Evolutionary conservation across 805 yeast genomes (phyloP), one percentile per base, ranked within the genome.

Genomic region (Barnettozyma sp.): DNA sequence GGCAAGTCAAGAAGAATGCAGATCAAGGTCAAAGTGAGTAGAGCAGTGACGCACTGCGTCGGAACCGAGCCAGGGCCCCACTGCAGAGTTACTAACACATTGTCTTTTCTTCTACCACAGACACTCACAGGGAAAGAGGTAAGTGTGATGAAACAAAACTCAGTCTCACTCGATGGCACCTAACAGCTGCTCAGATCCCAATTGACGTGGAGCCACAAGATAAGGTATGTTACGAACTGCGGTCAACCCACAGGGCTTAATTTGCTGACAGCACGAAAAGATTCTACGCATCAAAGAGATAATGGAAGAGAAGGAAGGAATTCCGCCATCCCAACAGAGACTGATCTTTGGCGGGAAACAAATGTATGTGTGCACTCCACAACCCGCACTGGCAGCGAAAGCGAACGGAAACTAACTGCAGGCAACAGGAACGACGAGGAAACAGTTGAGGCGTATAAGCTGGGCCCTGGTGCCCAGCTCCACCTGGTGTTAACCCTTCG

Each of bases 301-400:
- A 55, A 76, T 90, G 65, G 97, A 92, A 58, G 96, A 90, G 54
- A 85, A 85, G 51, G 97, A 90, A 58, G 98, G 97, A 2, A 90
- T 90, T 38, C 96, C 97, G 3, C 97, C 97, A 9, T 77, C 83
- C 21, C 98, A 90, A 62, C 98, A 92, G 61, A 75, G 95, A 48
- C 75, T 90, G 46, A 80, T 90, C 50, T 86, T 73, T 61, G 78
- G 82, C 38, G 98, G 98, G 15, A 83, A 85, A 48, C 97, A 90
- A 64, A 72, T 90, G 81, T 74, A 64, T 56, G 82, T 69, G 38
- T 19, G 10, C 5, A n/a, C 21, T 18, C 4, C n/a, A n/a, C n/a
- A n/a, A n/a, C n/a, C n/a, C n/a, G n/a, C n/a, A n/a, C n/a, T n/a
- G n/a, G n/a, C n/a, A n/a, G n/a, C n/a, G n/a, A n/a, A n/a, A n/a